Evolutionary conservation across 129 eudicot genomes (phyloP).

Genomic region (Flaveria linearis): DNA sequence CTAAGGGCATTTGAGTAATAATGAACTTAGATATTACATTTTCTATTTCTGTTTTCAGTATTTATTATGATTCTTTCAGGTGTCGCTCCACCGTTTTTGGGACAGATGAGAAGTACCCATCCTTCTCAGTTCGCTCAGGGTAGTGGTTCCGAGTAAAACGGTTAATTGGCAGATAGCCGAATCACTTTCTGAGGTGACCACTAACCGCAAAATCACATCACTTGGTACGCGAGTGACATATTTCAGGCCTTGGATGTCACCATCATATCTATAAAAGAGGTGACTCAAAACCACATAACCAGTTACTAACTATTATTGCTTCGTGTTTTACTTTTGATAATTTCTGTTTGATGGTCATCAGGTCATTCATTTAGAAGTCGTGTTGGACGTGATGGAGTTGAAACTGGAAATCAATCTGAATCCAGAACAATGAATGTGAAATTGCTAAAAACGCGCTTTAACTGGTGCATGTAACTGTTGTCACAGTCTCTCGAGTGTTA

Average conservation of each 20-base stretch:
- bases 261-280: conserved; percentile 44
- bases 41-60: too few species aligned
- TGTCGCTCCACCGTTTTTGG: conserved; percentile 38
- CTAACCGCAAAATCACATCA: conserved; percentile 41
- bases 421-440: conserved; percentile 34
- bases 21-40: too few species aligned
- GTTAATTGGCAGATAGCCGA: conserved; percentile 18
- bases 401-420: conserved; percentile 32
- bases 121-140: conserved; percentile 45
- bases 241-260: conserved; percentile 49
- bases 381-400: conserved; percentile 40
- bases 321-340: conserved; percentile 7
- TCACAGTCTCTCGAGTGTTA: conserved; percentile 29
- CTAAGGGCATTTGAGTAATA: too few species aligned
- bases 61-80: conserved; percentile 27
- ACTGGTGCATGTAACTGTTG: conserved; percentile 37
- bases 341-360: conserved; percentile 24
- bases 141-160: conserved; percentile 43
- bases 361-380: conserved; percentile 59
- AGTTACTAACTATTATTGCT: not conserved
- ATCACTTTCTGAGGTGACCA: conserved; percentile 37
- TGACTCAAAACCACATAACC: not conserved
- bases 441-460: conserved; percentile 35
- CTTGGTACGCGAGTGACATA: conserved; percentile 48
- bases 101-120: conserved; percentile 37